Percentiles rank a stretch among this genome's conserved stretches.
Evolutionary conservation across 352 stramenopile genomes (phyloP).

Genomic region (Pythium brassicae): DNA sequence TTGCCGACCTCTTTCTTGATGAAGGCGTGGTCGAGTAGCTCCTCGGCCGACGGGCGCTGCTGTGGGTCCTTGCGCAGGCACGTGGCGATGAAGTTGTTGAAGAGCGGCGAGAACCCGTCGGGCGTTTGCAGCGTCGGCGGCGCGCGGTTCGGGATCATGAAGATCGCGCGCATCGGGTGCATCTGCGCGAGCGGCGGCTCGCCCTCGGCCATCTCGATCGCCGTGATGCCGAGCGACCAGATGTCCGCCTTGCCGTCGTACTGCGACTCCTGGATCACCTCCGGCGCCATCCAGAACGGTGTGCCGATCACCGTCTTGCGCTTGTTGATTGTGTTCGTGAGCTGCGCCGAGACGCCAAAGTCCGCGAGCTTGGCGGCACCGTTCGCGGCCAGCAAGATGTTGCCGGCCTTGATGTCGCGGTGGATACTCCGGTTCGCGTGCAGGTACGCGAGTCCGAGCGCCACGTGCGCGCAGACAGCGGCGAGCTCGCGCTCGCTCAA

Average conservation of each 20-base stretch:
- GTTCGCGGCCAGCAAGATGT: slow-evolving; percentile 69
- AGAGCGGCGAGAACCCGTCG: slow-evolving; percentile 36
- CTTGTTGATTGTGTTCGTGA: slow-evolving; percentile 89
- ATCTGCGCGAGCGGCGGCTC: slow-evolving; percentile 80
- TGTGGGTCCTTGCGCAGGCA: slow-evolving; percentile 69
- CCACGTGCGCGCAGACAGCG: slow-evolving; percentile 62
- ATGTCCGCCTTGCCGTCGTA: slow-evolving; percentile 84
- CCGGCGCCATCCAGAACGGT: slow-evolving; percentile 90
- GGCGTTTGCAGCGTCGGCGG: slow-evolving; percentile 46
- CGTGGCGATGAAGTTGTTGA: slow-evolving; percentile 50
- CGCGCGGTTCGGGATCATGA: slow-evolving; percentile 69
- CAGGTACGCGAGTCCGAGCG: slow-evolving; percentile 73
- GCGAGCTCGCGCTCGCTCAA: slow-evolving; percentile 71
- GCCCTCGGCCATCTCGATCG: slow-evolving; percentile 87
- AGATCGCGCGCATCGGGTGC: slow-evolving; percentile 85
- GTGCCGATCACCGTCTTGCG: slow-evolving; percentile 88
- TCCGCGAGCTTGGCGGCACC: slow-evolving; percentile 83
- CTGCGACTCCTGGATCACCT: slow-evolving; percentile 86
- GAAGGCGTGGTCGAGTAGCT: slow-evolving; percentile 59
- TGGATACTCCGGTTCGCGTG: slow-evolving; percentile 80
- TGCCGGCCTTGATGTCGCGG: slow-evolving; percentile 86
- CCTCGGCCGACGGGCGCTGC: slow-evolving; percentile 37
- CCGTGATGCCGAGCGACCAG: slow-evolving; percentile 86
- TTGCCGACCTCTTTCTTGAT: slow-evolving; percentile 52
- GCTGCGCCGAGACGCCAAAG: slow-evolving; percentile 88